Evolutionary conservation across 202 grass and related monocot species (phyloP), one percentile per base, ranked within the genome.

Genomic region (Saccharum hybrid): DNA sequence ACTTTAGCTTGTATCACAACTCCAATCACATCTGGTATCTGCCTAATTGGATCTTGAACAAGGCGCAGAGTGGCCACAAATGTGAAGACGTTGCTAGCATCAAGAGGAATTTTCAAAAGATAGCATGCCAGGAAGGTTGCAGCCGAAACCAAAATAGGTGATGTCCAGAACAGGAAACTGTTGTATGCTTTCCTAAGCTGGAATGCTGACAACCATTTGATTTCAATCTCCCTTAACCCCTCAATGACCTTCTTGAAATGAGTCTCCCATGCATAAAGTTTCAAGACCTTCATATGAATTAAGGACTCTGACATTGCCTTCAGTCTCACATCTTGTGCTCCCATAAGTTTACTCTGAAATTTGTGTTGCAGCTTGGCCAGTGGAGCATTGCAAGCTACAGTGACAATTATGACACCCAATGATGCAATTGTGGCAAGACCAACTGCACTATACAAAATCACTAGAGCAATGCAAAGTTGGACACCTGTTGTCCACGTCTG

Each of bases 261-360:
- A 63, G 71, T 75, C 82, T 98, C 96, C 96, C 96, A 98, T 54
- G 96, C 91, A 84, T 98, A 95, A 51, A 98, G 89, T 51, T 95
- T 98, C 78, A 98, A 65, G 11, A 95, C 89, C 56, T 92, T 98
- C 89, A 98, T 93, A 62, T 93, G 90, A 66, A 91, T 82, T 80
- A 95, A 91, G 10, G 90, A 94, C 74, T 98, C 96, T 0, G 92
- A 79, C 83, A 98, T 88, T 36, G 92, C 90, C 76, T 98, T 98
- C 68, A 98, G 63, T 67, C 96, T 95, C 64, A 72, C 49, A 76
- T 95, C 96, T 82, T 98, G 92, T 63, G 96, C 83, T 78, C 90
- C 89, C 96, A 98, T 98, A 74, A 98, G 85, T 52, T 57, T 86
- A 38, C 63, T 93, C 88, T 98, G 96, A 87, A 84, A 98, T 79